Evolutionary conservation across 2,329 filamentous ascomycete genomes (phyloP), one percentile per base, ranked within the genome.

Genomic region (Neonectria neomacrospora): DNA sequence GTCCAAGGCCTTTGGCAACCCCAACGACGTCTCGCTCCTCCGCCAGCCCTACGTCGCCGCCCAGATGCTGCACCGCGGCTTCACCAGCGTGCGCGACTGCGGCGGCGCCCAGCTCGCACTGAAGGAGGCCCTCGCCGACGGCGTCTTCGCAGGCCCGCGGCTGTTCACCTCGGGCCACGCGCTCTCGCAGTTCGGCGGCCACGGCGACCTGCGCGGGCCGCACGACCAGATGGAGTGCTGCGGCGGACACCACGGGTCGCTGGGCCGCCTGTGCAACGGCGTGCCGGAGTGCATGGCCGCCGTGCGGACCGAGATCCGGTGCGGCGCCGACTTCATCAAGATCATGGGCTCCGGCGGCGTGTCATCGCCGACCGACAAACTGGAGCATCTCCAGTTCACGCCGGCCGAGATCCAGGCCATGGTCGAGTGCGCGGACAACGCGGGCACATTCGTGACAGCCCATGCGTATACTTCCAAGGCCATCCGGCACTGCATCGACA

Each of bases 331-430:
- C 69, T 88, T 89, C 67, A 82, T 89, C 74, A 89, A 89, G 73
- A 86, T 89, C 66, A 88, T 88, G 86, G 80, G 79, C 2, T 81
- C 81, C 4, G 86, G 87, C 0, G 87, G 87, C 14, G 85, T 89
- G 1, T 80, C 82, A 0, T 83, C 80, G 14, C 85, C 85, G 0
- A 86, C 85, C 0, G 86, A 88, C 69, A 77, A 76, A 50, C 76
- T 88, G 9, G 80, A 82, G 16, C 80, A 83, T 66, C 73, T 84
- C 14, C 86, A 89, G 72, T 89, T 88, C 74, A 85, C 85, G 0
- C 74, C 80, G 0, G 81, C 81, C 18, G 87, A 89, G 75, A 83
- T 88, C 59, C 75, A 75, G 41, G 85, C 86, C 11, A 85, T 88
- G 54, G 77, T 79, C 3, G 80, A 80, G 22, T 81, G 82, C 3